These are phyloP conservation scores for Dryas integrifolia DNA, from an alignment of 331 rosid species.

Conservation along the genomic window DNA sequence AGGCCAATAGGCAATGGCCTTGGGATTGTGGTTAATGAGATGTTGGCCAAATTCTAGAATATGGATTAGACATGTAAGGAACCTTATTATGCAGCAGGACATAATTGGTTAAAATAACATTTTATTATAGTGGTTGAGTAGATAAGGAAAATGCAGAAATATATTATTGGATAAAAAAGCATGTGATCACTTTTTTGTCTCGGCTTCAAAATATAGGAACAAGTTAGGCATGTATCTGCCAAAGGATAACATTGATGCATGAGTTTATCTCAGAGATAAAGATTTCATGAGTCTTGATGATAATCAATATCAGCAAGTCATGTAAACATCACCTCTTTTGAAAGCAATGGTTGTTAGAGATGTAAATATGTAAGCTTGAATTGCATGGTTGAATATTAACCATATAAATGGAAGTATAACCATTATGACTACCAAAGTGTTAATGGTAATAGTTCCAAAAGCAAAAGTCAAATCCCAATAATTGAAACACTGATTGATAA, in stretches of 20 bases:
- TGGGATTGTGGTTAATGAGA: not conserved
- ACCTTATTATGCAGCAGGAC: not conserved
- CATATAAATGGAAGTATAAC: not conserved
- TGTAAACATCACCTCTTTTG: constrained; percentile 5
- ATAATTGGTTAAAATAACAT: not conserved
- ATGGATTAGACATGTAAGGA: not conserved
- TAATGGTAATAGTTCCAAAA: not conserved
- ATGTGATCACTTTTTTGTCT: no score
- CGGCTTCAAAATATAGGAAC: no score
- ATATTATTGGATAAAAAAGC: not conserved
- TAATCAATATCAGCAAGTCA: not conserved
- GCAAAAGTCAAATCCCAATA: not conserved
- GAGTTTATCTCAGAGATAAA: no score
- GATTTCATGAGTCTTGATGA: not conserved
- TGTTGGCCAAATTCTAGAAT: constrained; percentile 11
- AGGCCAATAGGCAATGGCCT: constrained; percentile 17
- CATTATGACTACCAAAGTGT: not conserved
- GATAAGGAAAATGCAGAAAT: not conserved
- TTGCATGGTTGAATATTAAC: not conserved
- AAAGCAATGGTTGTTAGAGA: not conserved
- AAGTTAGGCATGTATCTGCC: no score
- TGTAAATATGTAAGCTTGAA: not conserved
- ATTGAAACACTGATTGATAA: constrained; percentile 10
- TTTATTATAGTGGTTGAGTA: constrained; percentile 15
- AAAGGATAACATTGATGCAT: no score